Evolutionary conservation across 495 filamentous ascomycete genomes (phyloP), one percentile per base, ranked within the genome.

Genomic region (Neurospora sp.): DNA sequence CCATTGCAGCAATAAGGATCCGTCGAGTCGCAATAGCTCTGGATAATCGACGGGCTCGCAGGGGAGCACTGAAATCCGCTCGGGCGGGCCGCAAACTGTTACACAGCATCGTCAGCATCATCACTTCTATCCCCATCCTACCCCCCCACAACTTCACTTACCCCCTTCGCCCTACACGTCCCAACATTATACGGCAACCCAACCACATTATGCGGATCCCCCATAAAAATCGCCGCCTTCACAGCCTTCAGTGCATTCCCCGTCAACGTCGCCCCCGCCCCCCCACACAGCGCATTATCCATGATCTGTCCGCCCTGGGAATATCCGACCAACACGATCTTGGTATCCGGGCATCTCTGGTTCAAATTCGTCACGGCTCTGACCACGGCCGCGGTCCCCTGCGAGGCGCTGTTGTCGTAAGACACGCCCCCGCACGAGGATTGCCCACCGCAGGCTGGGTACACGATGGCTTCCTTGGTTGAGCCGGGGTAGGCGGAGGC

Each of bases 1-100:
- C 89, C 89, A 71, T 86, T 90, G 82, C 89, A 90, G 85, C 89
- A 91, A 80, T 89, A 90, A 1, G 89, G 89, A 76, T 91, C 89
- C 2, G 85, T 72, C 19, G 86, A 80, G 81, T 91, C 89, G 78
- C 89, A 91, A 83, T 91, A 91, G 7, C 86, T 89, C 78, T 90
- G 78, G 76, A 91, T 87, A 75, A 86, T 89, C 73, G 59, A 72
- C 3, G 80, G 71, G 74, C 73, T 80, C 17, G 84, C 88, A 13
- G 83, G 82, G 1, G 87, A 83, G 83, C 89, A 90, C 69, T 74
- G 78, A 76, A 88, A 90, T 45, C 88, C 89, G 17, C 82, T 77
- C 0, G 87, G 83, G 36, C 89, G 87, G 70, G 86, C 83, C 70
- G 86, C 88, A 73, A 91, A 91, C 88, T 86, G 40, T 77, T 43